Conservation (phyloP, 1,139 yeast species). For the Nakaseomyces kungkrabaensis region DNA sequence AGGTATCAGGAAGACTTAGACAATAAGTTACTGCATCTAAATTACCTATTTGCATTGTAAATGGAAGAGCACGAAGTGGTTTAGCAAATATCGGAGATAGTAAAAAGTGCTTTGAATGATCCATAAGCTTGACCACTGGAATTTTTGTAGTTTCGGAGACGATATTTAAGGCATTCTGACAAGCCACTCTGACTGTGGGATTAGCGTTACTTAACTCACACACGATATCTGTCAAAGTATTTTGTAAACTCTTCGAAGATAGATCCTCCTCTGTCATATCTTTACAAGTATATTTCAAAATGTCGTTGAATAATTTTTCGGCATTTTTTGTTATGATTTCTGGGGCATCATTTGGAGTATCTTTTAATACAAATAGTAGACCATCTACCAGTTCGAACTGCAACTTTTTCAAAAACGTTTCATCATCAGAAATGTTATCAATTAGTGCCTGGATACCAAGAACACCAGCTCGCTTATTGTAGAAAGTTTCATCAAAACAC, state of each 20-base stretch:
- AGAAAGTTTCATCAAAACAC: conserved; percentile 83
- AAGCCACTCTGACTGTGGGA: conserved; percentile 68
- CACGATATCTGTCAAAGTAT: conserved; percentile 76
- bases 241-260: conserved; percentile 66
- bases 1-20: conserved; percentile 67
- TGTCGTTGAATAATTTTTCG: conserved; percentile 49
- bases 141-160: conserved; percentile 63
- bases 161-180: conserved; percentile 59
- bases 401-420: conserved; percentile 61
- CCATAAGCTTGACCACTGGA: conserved; percentile 63
- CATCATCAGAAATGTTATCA: conserved; percentile 56
- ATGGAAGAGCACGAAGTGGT: conserved; percentile 91
- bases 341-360: conserved; percentile 85
- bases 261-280: conserved; percentile 40
- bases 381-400: conserved; percentile 83
- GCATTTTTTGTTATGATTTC: conserved; percentile 67
- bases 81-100: conserved; percentile 93
- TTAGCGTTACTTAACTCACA: conserved; percentile 89
- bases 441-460: conserved; percentile 70
- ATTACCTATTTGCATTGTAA: conserved; percentile 97
- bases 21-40: conserved; percentile 94
- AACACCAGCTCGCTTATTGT: conserved; percentile 81
- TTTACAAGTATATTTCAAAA: conserved; percentile 33
- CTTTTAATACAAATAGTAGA: conserved; percentile 79
- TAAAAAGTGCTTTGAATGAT: conserved; percentile 72